Base-by-base conservation (phyloP, 106 monocot genomes). In the Apostasia ramifera region DNA sequence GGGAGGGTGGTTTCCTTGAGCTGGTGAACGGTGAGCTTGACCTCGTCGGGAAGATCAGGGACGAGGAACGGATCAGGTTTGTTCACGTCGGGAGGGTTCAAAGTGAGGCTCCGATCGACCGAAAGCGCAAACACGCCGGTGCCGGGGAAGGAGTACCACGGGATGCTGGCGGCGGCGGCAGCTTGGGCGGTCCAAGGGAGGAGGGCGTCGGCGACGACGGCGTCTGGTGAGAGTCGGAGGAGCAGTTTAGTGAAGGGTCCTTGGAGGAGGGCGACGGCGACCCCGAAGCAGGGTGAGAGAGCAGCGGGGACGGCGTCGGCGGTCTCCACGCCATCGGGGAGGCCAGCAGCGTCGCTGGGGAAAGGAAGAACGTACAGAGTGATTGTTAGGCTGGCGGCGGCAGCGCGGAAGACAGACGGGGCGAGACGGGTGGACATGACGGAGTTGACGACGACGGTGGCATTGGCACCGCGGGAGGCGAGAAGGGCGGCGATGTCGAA, bases 71-170 rank as follows among this genome's bases (percentile, higher is more conserved):
- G 53, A 2, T 72, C 72, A n/a, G 55, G 45, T 10, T 55, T 53
- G 12, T 70, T 74, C 4, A 53, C 63, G 14, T 72, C 76, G 59
- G 64, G 68, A 10, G 63, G 66, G 53, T 78, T 63, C 15, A 70
- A 13, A 13, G 65, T 65, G 6, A 82, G 47, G 5, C 57, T 47
- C 2, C 63, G 58, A 58, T 82, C 78, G 12, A 82, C 70, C 8
- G 82, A 78, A 12, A 78, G 61, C 1, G 82, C 73, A 44, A 82
- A 82, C 50, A 77, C 74, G 51, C 82, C 77, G 12, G 77, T 74
- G 2, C 73, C 78, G 39, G 82, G 68, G 63, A 78, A 82, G 26
- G 69, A 50, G 63, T 77, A 82, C 40, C 74, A 55, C 11, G 78
- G 82, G 59, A 78, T 55, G 37, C 54, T 46, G 51, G 66, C 63